phyloP scores from a whole-genome alignment of 2,329 filamentous ascomycete species.

The Neoascochyta sp. region DNA sequence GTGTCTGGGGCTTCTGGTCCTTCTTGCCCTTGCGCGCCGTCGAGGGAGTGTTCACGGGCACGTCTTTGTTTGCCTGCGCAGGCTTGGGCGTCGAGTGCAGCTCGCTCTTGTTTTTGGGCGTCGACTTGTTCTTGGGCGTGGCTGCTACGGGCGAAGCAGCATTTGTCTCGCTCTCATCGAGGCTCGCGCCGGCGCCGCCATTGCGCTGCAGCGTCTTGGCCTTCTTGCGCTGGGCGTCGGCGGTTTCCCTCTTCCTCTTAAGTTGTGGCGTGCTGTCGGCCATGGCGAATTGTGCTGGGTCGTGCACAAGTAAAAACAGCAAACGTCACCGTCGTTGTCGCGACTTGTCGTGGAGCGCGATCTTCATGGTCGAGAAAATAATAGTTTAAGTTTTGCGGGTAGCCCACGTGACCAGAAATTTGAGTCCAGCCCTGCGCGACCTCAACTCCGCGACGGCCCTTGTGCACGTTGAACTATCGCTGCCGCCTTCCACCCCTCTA shows the following conservation, averaged over 20 bases:
- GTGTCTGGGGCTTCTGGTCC: constrained; percentile 7
- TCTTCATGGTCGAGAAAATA: no score
- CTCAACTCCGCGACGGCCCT: constrained; percentile 4
- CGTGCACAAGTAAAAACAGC: no score
- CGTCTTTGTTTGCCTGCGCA: constrained; percentile 7
- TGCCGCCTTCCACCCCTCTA: background rate
- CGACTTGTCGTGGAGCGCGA: constrained; percentile 3
- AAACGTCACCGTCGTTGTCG: no score
- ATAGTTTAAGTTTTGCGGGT: no score
- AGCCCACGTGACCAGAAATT: no score
- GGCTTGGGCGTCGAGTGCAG: constrained; percentile 12
- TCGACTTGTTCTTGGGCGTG: constrained; percentile 11
- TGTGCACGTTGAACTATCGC: constrained; percentile 4
- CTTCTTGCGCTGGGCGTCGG: constrained; percentile 26
- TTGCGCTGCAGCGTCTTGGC: constrained; percentile 29
- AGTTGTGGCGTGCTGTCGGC: constrained; percentile 22
- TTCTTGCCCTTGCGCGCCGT: constrained; percentile 9
- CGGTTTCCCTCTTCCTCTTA: constrained; percentile 31
- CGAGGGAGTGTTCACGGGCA: constrained; percentile 8
- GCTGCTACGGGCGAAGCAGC: constrained; percentile 5
- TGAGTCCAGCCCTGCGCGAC: constrained; percentile 6
- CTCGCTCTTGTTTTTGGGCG: constrained; percentile 11
- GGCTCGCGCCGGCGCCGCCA: constrained; percentile 15
- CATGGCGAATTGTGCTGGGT: no score
- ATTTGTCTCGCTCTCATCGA: no score